Evolutionary conservation across 2,329 filamentous ascomycete species (phyloP), one percentile per base, ranked within the genome.

Genomic region (Pseudogymnoascus verrucosus): DNA sequence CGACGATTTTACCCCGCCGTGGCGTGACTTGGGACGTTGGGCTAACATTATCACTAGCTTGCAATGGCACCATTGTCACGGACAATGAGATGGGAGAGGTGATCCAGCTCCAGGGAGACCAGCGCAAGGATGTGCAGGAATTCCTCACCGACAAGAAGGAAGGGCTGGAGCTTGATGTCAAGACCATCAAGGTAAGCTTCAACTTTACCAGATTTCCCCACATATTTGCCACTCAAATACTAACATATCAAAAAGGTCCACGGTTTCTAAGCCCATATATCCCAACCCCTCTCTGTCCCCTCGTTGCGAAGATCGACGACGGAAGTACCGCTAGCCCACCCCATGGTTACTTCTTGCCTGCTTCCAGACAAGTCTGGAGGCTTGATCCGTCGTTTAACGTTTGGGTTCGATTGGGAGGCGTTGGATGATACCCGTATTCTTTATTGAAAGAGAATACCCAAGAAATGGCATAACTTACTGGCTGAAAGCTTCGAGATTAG

Each of bases 21-120:
- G 26, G 28, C 26, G 37, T 34, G 34, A 19, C 36, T n/a, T 14
- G 0, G 1, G 40, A 23, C n/a, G n/a, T n/a, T n/a, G n/a, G 37
- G 63, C 71, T 75, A 65, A 75, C 67, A 6, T 68, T 63, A 61
- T 60, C 5, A 2, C 67, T 12, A 91, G 93, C 95, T 79, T 98
- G 93, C 91, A 98, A 99, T 97, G 95, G 95, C 86, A 98, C 93
- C 81, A 96, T 98, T 78, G 93, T 98, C 80, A 87, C 87, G 76
- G 93, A 98, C 80, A 86, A 85, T 73, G 92, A 96, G 81, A 96
- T 97, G 91, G 93, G 93, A 77, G 93, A 98, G 84, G 93, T 98
- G 85, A 97, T 99, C 77, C 95, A 99, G 85, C 89, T 99, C 76
- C 95, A 99, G 81, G 95, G 95, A 75, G 95, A 99, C 79, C 95